phyloP scores from a whole-genome alignment of 202 grass and related monocot species.

The Carex arenaria region DNA sequence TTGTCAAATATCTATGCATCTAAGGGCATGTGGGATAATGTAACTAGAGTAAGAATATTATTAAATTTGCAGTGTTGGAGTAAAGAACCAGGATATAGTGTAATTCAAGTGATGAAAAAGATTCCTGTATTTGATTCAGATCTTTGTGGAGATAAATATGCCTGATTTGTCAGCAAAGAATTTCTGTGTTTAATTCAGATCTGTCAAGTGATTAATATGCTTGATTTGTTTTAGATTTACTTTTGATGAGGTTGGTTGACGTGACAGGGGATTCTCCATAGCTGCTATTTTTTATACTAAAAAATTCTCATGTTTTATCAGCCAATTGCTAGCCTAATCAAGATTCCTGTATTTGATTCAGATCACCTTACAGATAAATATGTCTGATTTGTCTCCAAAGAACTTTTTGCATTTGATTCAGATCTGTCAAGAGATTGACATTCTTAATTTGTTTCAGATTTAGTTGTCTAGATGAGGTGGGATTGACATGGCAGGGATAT shows the following conservation, averaged over 20 bases:
- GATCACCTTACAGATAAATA: no score
- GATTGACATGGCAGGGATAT: background rate
- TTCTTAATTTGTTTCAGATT: background rate
- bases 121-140: constrained; percentile 44
- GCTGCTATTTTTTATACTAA: no score
- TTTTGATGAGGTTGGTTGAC: background rate
- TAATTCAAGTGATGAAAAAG: constrained; percentile 59
- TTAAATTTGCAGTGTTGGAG: constrained; percentile 33
- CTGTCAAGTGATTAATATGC: background rate
- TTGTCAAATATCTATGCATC: constrained; percentile 80
- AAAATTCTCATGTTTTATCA: background rate
- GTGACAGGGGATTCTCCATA: background rate
- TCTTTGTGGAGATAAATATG: background rate
- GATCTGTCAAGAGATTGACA: background rate
- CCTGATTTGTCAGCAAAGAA: constrained; percentile 19
- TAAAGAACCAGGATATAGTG: constrained; percentile 80
- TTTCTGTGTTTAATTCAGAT: constrained; percentile 40
- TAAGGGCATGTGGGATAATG: constrained; percentile 69
- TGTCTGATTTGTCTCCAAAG: constrained; percentile 5
- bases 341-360: no score
- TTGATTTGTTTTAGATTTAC: background rate
- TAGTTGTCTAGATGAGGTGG: background rate
- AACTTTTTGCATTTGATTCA: constrained; percentile 41
- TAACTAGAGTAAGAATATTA: constrained; percentile 42
- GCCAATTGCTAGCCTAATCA: background rate